A percentile compares a stretch with the other conserved stretches of the same genome.
Conservation (phyloP, 108 stramenopile species). For the Halocafeteria seosinensis region DNA sequence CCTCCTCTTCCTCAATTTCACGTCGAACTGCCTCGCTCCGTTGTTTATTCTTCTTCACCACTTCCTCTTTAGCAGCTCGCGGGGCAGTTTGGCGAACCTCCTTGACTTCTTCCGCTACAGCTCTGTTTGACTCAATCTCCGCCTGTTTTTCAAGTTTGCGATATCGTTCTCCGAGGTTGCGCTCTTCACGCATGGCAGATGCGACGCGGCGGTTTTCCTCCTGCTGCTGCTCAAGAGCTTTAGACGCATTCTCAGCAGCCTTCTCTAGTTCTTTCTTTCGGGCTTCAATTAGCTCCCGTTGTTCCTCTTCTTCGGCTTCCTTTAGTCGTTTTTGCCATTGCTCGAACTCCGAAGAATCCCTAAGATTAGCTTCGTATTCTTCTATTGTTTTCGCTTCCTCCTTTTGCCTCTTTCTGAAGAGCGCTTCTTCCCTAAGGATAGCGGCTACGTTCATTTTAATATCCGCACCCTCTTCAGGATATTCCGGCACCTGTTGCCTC, state of each 20-base stretch:
- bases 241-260: constrained; percentile 7
- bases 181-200: constrained; percentile 4
- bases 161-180: constrained; percentile 20
- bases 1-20: not conserved
- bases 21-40: not conserved
- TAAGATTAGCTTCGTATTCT: constrained; percentile 36
- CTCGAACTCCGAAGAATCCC: constrained; percentile 35
- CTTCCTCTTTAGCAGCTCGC: constrained; percentile 21
- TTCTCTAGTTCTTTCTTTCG: constrained; percentile 11
- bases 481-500: constrained; percentile 14
- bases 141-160: constrained; percentile 22
- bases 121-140: constrained; percentile 15
- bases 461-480: constrained; percentile 11
- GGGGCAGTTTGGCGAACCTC: constrained; percentile 27
- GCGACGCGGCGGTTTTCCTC: constrained; percentile 17
- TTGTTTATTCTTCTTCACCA: not conserved
- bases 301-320: constrained; percentile 12
- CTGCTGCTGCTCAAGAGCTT: constrained; percentile 3
- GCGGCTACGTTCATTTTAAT: constrained; percentile 42
- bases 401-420: constrained; percentile 38
- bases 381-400: constrained; percentile 28
- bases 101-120: constrained; percentile 24
- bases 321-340: constrained; percentile 34
- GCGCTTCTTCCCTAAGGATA: constrained; percentile 37
- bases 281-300: constrained; percentile 6